These are phyloP conservation scores for Citrus unshiu DNA, from an alignment of 345 rosid genomes.

Conservation along the genomic window DNA sequence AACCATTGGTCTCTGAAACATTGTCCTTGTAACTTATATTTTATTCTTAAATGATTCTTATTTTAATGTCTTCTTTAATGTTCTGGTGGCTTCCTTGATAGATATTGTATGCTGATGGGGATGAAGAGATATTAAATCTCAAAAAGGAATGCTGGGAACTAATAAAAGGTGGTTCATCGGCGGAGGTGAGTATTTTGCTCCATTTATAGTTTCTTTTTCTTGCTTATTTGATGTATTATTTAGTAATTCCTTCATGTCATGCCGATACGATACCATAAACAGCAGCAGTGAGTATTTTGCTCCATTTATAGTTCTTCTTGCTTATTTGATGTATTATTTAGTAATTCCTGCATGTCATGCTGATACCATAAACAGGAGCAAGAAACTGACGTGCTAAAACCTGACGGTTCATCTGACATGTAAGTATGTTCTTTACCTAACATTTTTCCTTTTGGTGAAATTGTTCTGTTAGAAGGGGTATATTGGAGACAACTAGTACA, in stretches of 20 bases:
- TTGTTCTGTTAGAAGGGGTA: neutral
- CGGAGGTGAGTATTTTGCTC: slow-evolving; percentile 24
- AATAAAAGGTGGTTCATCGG: slow-evolving; percentile 23
- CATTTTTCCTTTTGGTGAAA: neutral
- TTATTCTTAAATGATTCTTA: neutral
- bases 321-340: slow-evolving; percentile 3
- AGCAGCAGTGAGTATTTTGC: slow-evolving; percentile 25
- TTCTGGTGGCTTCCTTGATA: slow-evolving; percentile 19
- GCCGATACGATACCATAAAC: slow-evolving; percentile 4
- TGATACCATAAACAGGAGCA: slow-evolving; percentile 29
- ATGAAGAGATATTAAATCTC: slow-evolving; percentile 59
- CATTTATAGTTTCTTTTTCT: slow-evolving; percentile 15
- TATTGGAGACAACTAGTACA: neutral
- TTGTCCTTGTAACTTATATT: neutral
- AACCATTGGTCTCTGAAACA: neutral
- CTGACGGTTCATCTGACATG: slow-evolving; percentile 37
- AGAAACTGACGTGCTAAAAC: slow-evolving; percentile 33
- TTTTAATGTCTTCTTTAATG: neutral
- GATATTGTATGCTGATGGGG: slow-evolving; percentile 74
- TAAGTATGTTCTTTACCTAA: slow-evolving; percentile 27
- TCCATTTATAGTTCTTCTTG: slow-evolving; percentile 12
- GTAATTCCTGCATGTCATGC: neutral
- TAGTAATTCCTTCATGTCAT: neutral
- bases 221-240: slow-evolving; percentile 3
- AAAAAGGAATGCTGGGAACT: slow-evolving; percentile 50